Percentiles rank a stretch among this genome's conserved stretches.
phyloP scores from a whole-genome alignment of 208 protist species.

The Trypanosomatidae sp. region DNA sequence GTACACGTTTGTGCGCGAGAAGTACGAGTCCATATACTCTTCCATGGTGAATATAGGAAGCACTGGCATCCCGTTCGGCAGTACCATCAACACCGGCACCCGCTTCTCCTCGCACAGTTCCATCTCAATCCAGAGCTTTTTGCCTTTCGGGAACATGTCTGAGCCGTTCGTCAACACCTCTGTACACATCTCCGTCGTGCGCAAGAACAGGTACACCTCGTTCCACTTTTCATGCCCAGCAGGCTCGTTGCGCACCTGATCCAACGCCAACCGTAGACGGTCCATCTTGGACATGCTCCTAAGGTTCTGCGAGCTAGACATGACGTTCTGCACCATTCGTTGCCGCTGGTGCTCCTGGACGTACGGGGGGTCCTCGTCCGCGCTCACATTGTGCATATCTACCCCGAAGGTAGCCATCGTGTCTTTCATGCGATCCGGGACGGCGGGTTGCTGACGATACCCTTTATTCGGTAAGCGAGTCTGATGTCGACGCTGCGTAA shows the following conservation, averaged over 20 bases:
- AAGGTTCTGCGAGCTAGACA: slow-evolving; percentile 59
- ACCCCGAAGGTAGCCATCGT: slow-evolving; percentile 62
- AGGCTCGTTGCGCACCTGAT: slow-evolving; percentile 59
- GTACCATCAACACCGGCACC: slow-evolving; percentile 57
- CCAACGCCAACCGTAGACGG: slow-evolving; percentile 66
- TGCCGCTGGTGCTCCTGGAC: slow-evolving; percentile 76
- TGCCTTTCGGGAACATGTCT: slow-evolving; percentile 78
- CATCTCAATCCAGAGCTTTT: slow-evolving; percentile 88
- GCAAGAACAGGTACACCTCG: slow-evolving; percentile 87
- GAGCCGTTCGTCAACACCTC: slow-evolving; percentile 52
- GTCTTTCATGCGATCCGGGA: slow-evolving; percentile 86
- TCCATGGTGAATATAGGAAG: slow-evolving; percentile 89
- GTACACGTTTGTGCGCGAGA: slow-evolving; percentile 62
- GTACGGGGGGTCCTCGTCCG: slow-evolving; percentile 67
- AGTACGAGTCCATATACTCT: slow-evolving; percentile 86
- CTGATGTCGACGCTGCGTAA: slow-evolving; percentile 22
- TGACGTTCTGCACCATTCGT: slow-evolving; percentile 61
- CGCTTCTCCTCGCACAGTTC: slow-evolving; percentile 83
- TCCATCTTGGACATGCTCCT: slow-evolving; percentile 75
- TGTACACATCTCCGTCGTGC: slow-evolving; percentile 85
- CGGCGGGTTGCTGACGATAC: slow-evolving; percentile 61
- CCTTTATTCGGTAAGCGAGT: slow-evolving; percentile 73
- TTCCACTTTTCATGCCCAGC: slow-evolving; percentile 61
- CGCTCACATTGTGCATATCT: slow-evolving; percentile 37
- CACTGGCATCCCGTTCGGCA: slow-evolving; percentile 84